Conservation (phyloP, 2,329 filamentous ascomycete species). For the Penicillium verrucosum region DNA sequence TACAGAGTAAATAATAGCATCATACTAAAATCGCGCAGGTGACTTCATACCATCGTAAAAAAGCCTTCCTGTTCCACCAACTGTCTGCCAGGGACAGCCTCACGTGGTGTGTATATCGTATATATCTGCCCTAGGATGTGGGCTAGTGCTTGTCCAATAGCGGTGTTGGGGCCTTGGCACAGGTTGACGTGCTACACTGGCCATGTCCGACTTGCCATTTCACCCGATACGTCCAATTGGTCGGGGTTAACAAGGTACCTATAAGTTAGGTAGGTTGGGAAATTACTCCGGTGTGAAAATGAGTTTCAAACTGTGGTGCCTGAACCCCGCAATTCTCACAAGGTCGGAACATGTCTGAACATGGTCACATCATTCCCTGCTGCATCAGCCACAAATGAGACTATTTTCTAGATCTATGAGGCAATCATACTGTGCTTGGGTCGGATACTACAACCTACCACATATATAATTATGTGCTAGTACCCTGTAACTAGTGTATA, state of each 20-base stretch:
- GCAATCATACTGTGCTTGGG: background rate
- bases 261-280: no score
- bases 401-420: background rate
- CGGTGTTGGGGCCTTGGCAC: background rate
- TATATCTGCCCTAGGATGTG: background rate
- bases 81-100: conserved; percentile 6
- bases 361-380: conserved; percentile 4
- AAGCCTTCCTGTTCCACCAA: background rate
- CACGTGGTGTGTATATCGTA: conserved; percentile 6
- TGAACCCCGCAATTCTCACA: conserved; percentile 4
- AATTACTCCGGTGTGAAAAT: background rate
- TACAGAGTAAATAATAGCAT: no score
- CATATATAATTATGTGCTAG: background rate
- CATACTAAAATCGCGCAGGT: conserved; percentile 8
- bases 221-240: background rate
- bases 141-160: background rate
- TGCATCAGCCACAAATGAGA: conserved; percentile 4
- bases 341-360: background rate
- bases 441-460: background rate
- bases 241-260: background rate
- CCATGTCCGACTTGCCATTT: background rate
- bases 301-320: background rate
- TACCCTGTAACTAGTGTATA: background rate
- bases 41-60: background rate
- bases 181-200: conserved; percentile 1